phyloP scores from a whole-genome alignment of 2,329 filamentous ascomycete genomes.

The Monosporascus cannonballus region DNA sequence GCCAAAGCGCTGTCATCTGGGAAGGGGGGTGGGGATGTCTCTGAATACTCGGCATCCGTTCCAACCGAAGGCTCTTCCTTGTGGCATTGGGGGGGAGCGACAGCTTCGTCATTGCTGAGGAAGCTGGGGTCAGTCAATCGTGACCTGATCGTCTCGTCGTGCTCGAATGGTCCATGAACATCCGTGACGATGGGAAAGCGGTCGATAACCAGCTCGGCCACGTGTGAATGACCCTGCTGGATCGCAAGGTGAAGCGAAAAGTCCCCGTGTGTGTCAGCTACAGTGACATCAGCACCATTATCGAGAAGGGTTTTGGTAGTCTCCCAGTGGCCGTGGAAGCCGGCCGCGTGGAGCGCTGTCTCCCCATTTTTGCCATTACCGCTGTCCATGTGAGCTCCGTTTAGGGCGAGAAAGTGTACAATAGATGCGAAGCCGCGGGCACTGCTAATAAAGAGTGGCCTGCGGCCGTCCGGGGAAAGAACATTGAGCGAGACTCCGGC shows the following conservation, averaged over 20 bases:
- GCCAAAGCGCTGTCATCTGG: neutral
- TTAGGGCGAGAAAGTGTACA: neutral
- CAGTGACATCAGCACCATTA: neutral
- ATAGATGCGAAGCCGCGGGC: neutral
- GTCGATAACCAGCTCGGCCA: too few relatives aligned
- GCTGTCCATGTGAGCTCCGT: neutral
- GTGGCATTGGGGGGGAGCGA: too few relatives aligned
- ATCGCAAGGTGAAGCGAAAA: neutral
- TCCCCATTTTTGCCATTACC: neutral
- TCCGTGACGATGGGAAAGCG: too few relatives aligned
- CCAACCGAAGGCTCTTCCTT: too few relatives aligned
- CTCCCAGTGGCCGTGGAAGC: neutral
- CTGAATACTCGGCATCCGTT: too few relatives aligned
- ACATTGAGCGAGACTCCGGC: neutral
- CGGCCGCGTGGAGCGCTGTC: neutral
- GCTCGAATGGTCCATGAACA: too few relatives aligned
- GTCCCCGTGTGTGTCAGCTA: neutral
- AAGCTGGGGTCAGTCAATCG: too few relatives aligned
- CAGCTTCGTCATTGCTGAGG: too few relatives aligned
- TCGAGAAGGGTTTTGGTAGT: neutral
- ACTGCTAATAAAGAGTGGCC: neutral
- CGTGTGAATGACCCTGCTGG: neutral
- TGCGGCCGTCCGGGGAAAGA: neutral
- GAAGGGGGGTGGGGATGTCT: neutral
- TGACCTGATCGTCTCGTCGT: too few relatives aligned